phyloP scores from a whole-genome alignment of 345 rosid genomes.

The Populus tremula region DNA sequence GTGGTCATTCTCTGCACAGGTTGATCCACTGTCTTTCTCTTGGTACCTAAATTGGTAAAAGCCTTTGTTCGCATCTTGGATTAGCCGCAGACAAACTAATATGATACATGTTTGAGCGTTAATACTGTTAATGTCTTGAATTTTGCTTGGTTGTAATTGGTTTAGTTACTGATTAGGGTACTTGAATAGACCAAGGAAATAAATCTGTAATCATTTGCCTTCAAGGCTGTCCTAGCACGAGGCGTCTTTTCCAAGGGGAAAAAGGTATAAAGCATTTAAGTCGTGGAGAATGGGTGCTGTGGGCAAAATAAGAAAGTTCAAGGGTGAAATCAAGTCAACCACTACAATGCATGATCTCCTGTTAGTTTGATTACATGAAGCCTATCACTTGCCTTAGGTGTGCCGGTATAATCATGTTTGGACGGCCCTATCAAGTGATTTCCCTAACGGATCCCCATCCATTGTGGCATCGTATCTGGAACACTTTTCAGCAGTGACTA shows the following conservation, averaged over 20 bases:
- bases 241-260: neutral
- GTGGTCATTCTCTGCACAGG: conserved; percentile 16
- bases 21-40: conserved; percentile 12
- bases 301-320: neutral
- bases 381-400: neutral
- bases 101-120: neutral
- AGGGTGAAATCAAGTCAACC: neutral
- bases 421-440: neutral
- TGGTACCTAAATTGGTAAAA: neutral
- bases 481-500: neutral
- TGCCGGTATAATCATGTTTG: neutral
- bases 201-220: conserved; percentile 3
- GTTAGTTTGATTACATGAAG: neutral
- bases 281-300: neutral
- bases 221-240: conserved; percentile 1
- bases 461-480: neutral
- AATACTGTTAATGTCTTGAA: neutral
- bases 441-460: neutral
- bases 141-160: neutral
- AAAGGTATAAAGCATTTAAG: neutral
- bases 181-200: neutral
- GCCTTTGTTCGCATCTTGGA: conserved; percentile 3
- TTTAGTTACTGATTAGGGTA: neutral
- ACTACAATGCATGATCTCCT: neutral
- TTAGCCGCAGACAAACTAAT: conserved; percentile 12